Conservation (phyloP, 768 basidiomycete genomes). For the Xerocomus potaroensis region DNA sequence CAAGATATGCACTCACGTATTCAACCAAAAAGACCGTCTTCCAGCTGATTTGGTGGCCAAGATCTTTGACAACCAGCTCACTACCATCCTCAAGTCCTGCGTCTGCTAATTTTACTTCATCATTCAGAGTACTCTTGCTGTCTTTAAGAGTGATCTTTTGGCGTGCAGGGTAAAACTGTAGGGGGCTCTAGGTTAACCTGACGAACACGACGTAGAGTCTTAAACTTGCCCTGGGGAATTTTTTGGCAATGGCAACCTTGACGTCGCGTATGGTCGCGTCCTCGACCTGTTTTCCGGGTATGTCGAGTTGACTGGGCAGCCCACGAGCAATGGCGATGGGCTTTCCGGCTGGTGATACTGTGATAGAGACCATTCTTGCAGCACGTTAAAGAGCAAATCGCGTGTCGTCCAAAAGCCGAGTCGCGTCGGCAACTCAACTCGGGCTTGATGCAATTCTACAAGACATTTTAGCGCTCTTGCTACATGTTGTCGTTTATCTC, state of each 20-base stretch:
- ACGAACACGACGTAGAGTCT: neutral
- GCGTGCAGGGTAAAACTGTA: slow-evolving; percentile 64
- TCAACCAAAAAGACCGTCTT: slow-evolving; percentile 85
- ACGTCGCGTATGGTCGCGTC: slow-evolving; percentile 63
- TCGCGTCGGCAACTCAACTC: neutral
- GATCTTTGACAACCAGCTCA: slow-evolving; percentile 79
- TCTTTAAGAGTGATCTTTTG: slow-evolving; percentile 70
- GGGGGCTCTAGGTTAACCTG: neutral
- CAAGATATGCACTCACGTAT: slow-evolving; percentile 64
- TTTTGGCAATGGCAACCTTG: slow-evolving; percentile 57
- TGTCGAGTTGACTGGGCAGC: slow-evolving; percentile 48
- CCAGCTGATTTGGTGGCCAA: slow-evolving; percentile 90
- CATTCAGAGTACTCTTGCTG: slow-evolving; percentile 56
- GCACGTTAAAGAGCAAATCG: neutral
- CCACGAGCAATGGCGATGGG: slow-evolving; percentile 44
- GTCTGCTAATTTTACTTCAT: slow-evolving; percentile 55
- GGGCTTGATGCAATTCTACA: too few species aligned
- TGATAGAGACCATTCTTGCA: slow-evolving; percentile 47
- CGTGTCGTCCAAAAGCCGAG: too few species aligned
- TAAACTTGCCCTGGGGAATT: slow-evolving; percentile 44
- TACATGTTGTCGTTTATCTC: slow-evolving; percentile 16
- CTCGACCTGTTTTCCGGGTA: slow-evolving; percentile 39
- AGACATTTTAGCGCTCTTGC: too few species aligned
- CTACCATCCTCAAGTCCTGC: slow-evolving; percentile 56
- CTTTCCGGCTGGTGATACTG: slow-evolving; percentile 47